Evolutionary conservation across 805 yeast genomes (phyloP).

Genomic region (Metschnikowia reukaufii): DNA sequence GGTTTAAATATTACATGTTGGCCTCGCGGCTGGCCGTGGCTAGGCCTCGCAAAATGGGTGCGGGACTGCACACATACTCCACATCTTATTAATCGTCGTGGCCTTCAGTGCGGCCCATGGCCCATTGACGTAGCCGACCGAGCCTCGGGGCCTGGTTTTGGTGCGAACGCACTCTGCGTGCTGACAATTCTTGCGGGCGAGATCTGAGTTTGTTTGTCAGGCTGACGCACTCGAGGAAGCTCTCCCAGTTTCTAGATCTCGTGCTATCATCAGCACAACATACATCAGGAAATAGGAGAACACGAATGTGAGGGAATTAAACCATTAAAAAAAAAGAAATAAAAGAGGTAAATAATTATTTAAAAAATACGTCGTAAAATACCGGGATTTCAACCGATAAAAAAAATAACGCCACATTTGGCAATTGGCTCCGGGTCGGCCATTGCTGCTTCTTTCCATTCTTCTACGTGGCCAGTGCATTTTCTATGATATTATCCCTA

Average conservation of each 20-base stretch:
- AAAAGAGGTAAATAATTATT: no score
- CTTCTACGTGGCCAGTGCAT: no score
- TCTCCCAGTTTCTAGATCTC: not conserved
- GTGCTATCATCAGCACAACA: not conserved
- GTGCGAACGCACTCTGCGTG: not conserved
- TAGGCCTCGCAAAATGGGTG: slow-evolving; percentile 9
- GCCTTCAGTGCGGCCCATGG: not conserved
- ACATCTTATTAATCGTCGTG: slow-evolving; percentile 2
- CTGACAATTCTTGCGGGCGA: slow-evolving; percentile 10
- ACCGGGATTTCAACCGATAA: no score
- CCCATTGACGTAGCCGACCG: slow-evolving; percentile 5
- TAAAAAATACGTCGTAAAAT: no score
- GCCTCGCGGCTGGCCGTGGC: slow-evolving; percentile 18
- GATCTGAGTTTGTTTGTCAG: slow-evolving; percentile 2
- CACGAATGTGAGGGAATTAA: no score
- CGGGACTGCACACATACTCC: slow-evolving; percentile 6
- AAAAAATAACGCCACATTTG: no score
- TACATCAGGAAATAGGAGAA: not conserved
- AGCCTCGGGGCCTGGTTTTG: slow-evolving; percentile 1
- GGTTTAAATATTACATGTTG: slow-evolving; percentile 14
- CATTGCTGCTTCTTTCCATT: no score
- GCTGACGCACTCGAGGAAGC: not conserved
- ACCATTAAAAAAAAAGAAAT: no score
- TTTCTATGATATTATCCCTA: no score
- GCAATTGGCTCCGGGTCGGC: no score